phyloP scores from a whole-genome alignment of 2,329 filamentous ascomycete species.

The Monosporascus sp. region DNA sequence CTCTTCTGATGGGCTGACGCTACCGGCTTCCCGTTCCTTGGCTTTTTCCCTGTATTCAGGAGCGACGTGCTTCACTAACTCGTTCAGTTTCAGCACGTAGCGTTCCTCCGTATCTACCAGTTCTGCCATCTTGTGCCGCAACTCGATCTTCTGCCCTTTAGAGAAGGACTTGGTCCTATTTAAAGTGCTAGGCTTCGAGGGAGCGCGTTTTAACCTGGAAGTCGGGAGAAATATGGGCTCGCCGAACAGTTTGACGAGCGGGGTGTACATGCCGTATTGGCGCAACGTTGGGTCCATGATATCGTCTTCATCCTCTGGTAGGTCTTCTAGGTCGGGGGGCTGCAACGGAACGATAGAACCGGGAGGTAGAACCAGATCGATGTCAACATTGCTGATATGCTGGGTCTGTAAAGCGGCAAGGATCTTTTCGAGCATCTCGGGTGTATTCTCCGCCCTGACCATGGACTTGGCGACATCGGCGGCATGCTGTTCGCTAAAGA shows the following conservation, averaged over 20 bases:
- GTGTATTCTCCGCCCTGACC: slow-evolving; percentile 71
- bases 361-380: slow-evolving; percentile 80
- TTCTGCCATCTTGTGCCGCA: slow-evolving; percentile 85
- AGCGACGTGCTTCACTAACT: slow-evolving; percentile 75
- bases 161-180: slow-evolving; percentile 74
- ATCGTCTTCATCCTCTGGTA: slow-evolving; percentile 59
- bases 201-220: slow-evolving; percentile 74
- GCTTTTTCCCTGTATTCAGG: slow-evolving; percentile 72
- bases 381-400: slow-evolving; percentile 75
- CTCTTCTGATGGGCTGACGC: slow-evolving; percentile 65
- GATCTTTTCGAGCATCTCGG: slow-evolving; percentile 67
- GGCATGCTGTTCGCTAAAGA: slow-evolving; percentile 90
- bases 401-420: slow-evolving; percentile 74
- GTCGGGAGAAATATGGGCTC: slow-evolving; percentile 84
- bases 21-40: slow-evolving; percentile 50
- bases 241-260: slow-evolving; percentile 73
- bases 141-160: slow-evolving; percentile 73
- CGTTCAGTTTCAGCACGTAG: slow-evolving; percentile 83
- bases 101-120: slow-evolving; percentile 89
- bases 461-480: slow-evolving; percentile 84
- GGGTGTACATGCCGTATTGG: slow-evolving; percentile 73
- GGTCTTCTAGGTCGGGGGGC: slow-evolving; percentile 52
- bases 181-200: slow-evolving; percentile 77
- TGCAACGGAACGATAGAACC: slow-evolving; percentile 66
- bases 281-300: slow-evolving; percentile 57